A percentile compares a stretch with the other conserved stretches of the same genome.
These are phyloP conservation scores for Globisporangium barbulae DNA, from an alignment of 352 stramenopile genomes.

Conservation along the genomic window DNA sequence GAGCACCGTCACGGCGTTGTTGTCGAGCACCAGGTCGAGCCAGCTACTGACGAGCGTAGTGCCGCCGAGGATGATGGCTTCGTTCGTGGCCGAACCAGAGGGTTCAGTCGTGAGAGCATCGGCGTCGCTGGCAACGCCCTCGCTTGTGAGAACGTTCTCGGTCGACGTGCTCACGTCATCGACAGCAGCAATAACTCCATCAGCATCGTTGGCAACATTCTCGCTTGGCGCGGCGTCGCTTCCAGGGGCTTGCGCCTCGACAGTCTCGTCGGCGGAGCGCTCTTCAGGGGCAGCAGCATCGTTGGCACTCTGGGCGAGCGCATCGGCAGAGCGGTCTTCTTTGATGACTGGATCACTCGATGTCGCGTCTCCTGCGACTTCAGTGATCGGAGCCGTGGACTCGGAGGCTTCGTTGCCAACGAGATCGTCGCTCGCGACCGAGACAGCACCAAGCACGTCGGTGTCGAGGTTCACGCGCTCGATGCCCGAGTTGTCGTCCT, in stretches of 20 bases:
- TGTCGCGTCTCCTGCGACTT: background rate
- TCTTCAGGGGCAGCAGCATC: slow-evolving; percentile 4
- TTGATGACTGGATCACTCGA: background rate
- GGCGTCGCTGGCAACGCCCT: background rate
- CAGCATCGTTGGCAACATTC: slow-evolving; percentile 5
- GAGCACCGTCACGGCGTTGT: slow-evolving; percentile 20
- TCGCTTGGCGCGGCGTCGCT: background rate
- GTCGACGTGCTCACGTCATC: background rate
- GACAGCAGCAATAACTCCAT: background rate
- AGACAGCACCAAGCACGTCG: slow-evolving; percentile 9
- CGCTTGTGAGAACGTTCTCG: background rate
- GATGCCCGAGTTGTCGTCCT: slow-evolving; percentile 1
- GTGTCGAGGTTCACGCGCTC: slow-evolving; percentile 6
- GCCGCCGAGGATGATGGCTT: slow-evolving; percentile 3
- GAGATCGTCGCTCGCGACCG: background rate
- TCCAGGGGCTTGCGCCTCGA: background rate
- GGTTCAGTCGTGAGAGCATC: background rate
- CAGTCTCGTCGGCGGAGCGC: slow-evolving; percentile 2
- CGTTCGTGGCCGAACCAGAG: background rate
- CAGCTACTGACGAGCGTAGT: slow-evolving; percentile 7
- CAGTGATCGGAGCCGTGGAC: background rate
- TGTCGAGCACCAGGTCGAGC: slow-evolving; percentile 5
- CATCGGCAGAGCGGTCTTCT: slow-evolving; percentile 5
- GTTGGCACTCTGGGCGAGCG: slow-evolving; percentile 7
- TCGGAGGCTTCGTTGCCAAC: background rate